Base-by-base conservation (phyloP, 805 yeast species). In the Suhomyces faveliae region DNA sequence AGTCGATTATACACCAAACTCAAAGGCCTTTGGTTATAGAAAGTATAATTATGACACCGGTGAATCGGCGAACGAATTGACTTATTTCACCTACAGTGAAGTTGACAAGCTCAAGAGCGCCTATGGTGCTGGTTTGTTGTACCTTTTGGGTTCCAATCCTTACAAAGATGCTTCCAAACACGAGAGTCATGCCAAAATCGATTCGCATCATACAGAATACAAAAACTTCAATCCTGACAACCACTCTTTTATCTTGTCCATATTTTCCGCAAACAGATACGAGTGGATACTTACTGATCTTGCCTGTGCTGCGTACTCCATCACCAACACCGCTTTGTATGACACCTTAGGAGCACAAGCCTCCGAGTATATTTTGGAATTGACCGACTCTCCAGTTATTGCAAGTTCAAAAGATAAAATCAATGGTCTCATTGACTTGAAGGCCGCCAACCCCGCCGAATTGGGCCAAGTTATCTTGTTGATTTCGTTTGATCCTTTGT, bases 341-440 rank as follows among this genome's bases (percentile, higher is more conserved):
- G 76, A 70, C 50, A 70, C 76, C 29, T 63, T 71, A 52, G 76
- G 76, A 3, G 55, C 63, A 3, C 62, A 62, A 27, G 57, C 71
- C 12, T 60, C 74, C 1, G 59, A 59, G 44, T 62, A 59, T 52
- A 70, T 71, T 45, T 62, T 71, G 50, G 58, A 56, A 13, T 53
- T 59, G 49, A 68, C 75, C 15, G 60, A 66, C 42, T 60, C 67
- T 20, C 77, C 77, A 2, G 73, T 83, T 11, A 68, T 84, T 29
- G 70, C 84, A 15, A 70, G 79, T 41, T 74, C 89, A 7, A 74
- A 73, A 48, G 70, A 70, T 41, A 81, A 85, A 54, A 61, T 84
- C 48, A 62, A 64, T 24, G 65, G 60, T n/a, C 62, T 84, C 17
- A 62, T 85, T 39, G 65, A 68, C 9, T 68, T 81, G 56, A 69